Percentiles rank a stretch among this genome's conserved stretches.
Conservation (phyloP, 2,329 filamentous ascomycete genomes). For the Colletotrichum siamense region DNA sequence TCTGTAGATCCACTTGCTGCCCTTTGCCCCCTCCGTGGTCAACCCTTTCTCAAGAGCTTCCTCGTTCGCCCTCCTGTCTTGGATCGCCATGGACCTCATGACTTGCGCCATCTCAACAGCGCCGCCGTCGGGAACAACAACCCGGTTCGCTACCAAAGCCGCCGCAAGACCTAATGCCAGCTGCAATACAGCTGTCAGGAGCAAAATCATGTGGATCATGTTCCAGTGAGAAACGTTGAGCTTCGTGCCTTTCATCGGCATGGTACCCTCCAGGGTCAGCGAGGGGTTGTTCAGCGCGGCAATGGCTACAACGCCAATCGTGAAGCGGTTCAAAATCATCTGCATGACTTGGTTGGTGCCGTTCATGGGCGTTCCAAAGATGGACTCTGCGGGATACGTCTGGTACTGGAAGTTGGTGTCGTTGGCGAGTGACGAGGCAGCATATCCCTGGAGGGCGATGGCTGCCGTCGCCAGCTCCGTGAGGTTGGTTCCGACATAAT, state of each 20-base stretch:
- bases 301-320: conserved; percentile 39
- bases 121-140: conserved; percentile 26
- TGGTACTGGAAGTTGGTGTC: conserved; percentile 36
- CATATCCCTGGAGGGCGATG: conserved; percentile 47
- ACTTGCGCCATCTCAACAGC: conserved; percentile 21
- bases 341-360: conserved; percentile 41
- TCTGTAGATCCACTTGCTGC: conserved; percentile 18
- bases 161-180: conserved; percentile 29
- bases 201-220: conserved; percentile 35
- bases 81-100: conserved; percentile 19
- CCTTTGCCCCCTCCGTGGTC: background rate
- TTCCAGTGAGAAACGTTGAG: conserved; percentile 38
- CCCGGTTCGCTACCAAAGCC: conserved; percentile 28
- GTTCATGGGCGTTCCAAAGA: conserved; percentile 36
- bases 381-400: conserved; percentile 46
- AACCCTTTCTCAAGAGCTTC: background rate
- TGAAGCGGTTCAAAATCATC: conserved; percentile 37
- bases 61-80: background rate
- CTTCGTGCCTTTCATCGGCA: conserved; percentile 34
- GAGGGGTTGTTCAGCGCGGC: conserved; percentile 34
- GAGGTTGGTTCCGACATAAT: conserved; percentile 38
- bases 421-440: conserved; percentile 25
- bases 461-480: conserved; percentile 37
- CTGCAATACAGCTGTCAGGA: conserved; percentile 35
- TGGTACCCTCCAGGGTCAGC: conserved; percentile 29